Conservation (phyloP, 1,139 yeast genomes). For the Petasospora rhodanensis region DNA sequence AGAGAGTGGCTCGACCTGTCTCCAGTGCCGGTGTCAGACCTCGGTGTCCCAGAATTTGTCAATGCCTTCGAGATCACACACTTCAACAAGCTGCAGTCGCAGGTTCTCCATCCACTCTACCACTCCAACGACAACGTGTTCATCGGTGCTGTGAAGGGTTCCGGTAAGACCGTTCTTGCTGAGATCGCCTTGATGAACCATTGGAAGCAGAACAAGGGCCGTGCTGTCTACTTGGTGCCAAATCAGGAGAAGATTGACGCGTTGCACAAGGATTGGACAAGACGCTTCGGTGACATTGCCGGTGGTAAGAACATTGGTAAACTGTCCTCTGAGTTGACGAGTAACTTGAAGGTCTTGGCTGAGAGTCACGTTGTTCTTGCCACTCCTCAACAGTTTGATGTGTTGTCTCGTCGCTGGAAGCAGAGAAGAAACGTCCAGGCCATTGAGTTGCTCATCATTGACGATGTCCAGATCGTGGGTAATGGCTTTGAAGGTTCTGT, state of each 20-base stretch:
- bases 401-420: constrained; percentile 76
- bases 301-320: constrained; percentile 48
- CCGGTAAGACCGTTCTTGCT: constrained; percentile 70
- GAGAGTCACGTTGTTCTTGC: constrained; percentile 64
- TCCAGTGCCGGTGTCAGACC: constrained; percentile 42
- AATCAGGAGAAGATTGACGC: constrained; percentile 49
- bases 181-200: constrained; percentile 69
- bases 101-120: constrained; percentile 57
- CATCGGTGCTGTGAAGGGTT: constrained; percentile 70
- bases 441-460: constrained; percentile 66
- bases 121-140: constrained; percentile 55
- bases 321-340: constrained; percentile 57
- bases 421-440: constrained; percentile 64
- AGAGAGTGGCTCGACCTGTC: constrained; percentile 50
- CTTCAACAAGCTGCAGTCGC: constrained; percentile 75
- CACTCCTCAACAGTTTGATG: constrained; percentile 76
- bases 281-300: constrained; percentile 39
- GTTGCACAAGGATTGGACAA: constrained; percentile 46
- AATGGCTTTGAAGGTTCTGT: constrained; percentile 48
- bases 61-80: constrained; percentile 39
- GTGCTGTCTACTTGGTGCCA: constrained; percentile 68
- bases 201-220: constrained; percentile 60
- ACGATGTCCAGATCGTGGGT: constrained; percentile 72
- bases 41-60: constrained; percentile 44
- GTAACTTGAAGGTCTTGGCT: constrained; percentile 52